Evolutionary conservation across 176 grass and related monocot genomes (phyloP), one percentile per base, ranked within the genome.

Genomic region (Poa pratensis): DNA sequence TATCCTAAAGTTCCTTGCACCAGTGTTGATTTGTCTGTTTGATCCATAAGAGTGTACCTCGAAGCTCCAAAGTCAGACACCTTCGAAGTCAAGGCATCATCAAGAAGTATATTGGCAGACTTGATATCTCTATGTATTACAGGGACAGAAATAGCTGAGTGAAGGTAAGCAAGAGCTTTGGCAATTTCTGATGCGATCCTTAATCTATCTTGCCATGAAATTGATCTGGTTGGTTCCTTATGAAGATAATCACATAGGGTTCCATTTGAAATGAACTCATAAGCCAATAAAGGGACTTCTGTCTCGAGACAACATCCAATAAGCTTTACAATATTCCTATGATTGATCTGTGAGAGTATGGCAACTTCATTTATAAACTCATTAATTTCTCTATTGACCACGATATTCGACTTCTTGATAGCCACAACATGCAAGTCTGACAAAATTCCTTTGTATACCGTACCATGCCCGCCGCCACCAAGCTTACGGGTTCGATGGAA

Each of bases 21-120:
- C 12, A 3, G 2, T 15, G 69, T 72, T 26, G 10, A 8, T 26
- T 16, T 48, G 7, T 1, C 0, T 13, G n/a, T 9, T 23, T 46
- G n/a, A 14, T 72, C 69, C 13, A 0, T 73, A 23, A 2, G 69
- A 48, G 8, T 73, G 69, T 48, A 15, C 69, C 69, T 73, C 6
- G 69, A 73, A 48, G 69, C 42, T 26, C 69, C 69, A 46, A 48
- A 73, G 42, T 48, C 13, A 9, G 40, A 73, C 69, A 73, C 40
- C n/a, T 73, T 73, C 3, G 42, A 0, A 16, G n/a, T 73, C 40
- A 73, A 73, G 0, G 42, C 42, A 73, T 73, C 69, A 48, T 48
- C 69, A 48, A 73, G 69, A 73, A 73, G 69, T 26, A 73, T 73
- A 73, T 73, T 73, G n/a, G n/a, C 23, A 26, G 69, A 73, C 69